Conservation (phyloP, 257 asterid species). For the Nicotiana benthamiana region DNA sequence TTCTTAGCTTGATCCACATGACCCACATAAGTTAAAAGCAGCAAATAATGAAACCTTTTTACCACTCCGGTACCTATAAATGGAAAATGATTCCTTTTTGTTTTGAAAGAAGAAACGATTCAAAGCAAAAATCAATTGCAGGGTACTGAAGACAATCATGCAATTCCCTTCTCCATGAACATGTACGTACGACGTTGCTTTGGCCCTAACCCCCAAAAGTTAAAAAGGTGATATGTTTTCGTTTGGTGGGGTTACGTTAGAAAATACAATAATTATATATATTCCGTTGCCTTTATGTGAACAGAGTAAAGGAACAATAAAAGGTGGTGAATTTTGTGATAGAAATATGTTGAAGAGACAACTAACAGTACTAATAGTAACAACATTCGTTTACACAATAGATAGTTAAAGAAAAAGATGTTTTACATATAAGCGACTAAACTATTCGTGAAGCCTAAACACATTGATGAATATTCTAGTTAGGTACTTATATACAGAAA, state of each 20-base stretch:
- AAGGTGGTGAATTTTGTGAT: background rate
- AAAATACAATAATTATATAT: background rate
- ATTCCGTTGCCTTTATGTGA: constrained; percentile 5
- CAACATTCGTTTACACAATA: background rate
- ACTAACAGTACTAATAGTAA: background rate
- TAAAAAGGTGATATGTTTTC: background rate
- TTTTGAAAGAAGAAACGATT: background rate
- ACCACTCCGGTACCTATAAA: background rate
- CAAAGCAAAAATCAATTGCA: constrained; percentile 8
- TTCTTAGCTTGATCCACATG: background rate
- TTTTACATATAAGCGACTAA: background rate
- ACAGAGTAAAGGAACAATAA: background rate
- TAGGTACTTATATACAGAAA: too few relatives aligned
- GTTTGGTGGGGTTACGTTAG: background rate
- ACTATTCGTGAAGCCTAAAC: background rate
- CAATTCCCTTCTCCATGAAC: background rate
- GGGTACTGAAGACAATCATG: background rate
- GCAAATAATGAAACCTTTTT: constrained; percentile 1
- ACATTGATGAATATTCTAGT: background rate
- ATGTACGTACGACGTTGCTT: background rate
- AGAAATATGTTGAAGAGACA: background rate
- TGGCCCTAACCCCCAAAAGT: background rate
- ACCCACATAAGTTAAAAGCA: background rate
- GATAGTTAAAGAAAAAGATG: background rate
- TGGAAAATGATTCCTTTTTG: background rate